A percentile compares a stretch with the other conserved stretches of the same genome.
phyloP scores from a whole-genome alignment of 2,329 filamentous ascomycete genomes.

The Apiospora aurea region DNA sequence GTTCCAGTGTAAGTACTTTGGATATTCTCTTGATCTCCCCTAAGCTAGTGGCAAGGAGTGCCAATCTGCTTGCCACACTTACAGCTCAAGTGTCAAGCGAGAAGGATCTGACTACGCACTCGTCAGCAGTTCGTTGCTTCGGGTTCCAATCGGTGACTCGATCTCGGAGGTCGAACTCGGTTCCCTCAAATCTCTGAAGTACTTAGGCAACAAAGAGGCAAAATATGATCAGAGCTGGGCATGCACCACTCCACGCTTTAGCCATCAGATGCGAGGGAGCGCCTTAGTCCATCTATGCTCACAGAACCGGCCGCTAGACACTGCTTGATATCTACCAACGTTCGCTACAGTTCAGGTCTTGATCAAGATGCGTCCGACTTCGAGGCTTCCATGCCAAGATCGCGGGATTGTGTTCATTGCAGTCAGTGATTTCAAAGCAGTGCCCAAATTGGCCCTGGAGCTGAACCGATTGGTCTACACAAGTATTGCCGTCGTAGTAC shows the following conservation, averaged over 20 bases:
- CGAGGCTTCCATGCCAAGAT: not conserved
- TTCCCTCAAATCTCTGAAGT: not conserved
- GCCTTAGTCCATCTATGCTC: not conserved
- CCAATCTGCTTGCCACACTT: not conserved
- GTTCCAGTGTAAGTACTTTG: too few species aligned
- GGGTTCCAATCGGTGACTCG: not conserved
- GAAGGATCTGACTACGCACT: not conserved
- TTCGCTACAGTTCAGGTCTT: too few species aligned
- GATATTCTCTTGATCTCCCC: not conserved
- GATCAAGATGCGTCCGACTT: not conserved
- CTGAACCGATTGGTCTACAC: not conserved
- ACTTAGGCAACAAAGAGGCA: not conserved
- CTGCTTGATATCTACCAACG: not conserved
- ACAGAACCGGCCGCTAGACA: not conserved
- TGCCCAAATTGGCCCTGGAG: not conserved
- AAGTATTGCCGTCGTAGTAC: not conserved
- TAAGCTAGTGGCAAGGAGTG: not conserved
- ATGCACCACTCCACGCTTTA: not conserved
- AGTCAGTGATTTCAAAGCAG: not conserved
- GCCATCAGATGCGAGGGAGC: not conserved
- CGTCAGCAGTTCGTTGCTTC: not conserved
- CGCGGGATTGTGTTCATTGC: not conserved
- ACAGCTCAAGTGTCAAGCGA: too few species aligned
- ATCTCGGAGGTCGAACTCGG: not conserved
- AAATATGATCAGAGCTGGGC: too few species aligned